A percentile compares a stretch with the other conserved stretches of the same genome.
Evolutionary conservation across 1,139 yeast genomes (phyloP).

Genomic region (Schizosaccharomyces versatilis): DNA sequence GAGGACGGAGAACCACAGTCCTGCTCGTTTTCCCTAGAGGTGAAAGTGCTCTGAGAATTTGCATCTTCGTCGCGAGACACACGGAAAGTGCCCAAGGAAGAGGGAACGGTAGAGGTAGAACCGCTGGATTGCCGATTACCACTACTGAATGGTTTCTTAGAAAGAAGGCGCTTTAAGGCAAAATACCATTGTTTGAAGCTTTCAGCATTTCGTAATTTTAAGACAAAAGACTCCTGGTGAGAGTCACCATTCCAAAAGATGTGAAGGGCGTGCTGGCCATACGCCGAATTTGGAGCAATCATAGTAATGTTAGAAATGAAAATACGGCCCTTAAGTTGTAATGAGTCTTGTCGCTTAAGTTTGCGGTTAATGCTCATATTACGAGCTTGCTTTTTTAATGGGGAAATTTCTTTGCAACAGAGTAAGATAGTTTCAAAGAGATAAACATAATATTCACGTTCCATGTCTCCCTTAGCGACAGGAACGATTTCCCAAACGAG

Average conservation of each 20-base stretch:
- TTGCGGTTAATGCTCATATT: constrained; percentile 8
- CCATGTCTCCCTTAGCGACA: constrained; percentile 52
- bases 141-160: neutral
- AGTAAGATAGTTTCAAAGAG: constrained; percentile 71
- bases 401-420: constrained; percentile 36
- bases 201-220: constrained; percentile 15
- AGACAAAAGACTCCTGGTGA: constrained; percentile 13
- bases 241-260: constrained; percentile 12
- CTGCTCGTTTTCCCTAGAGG: no score
- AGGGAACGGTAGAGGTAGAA: no score
- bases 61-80: no score
- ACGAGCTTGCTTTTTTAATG: constrained; percentile 8
- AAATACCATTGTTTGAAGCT: constrained; percentile 14
- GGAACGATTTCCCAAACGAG: constrained; percentile 56
- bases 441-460: constrained; percentile 74
- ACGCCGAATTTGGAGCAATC: constrained; percentile 13
- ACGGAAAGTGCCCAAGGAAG: no score
- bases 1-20: no score
- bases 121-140: no score
- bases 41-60: no score
- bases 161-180: constrained; percentile 11
- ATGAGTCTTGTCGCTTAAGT: constrained; percentile 12
- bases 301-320: constrained; percentile 22
- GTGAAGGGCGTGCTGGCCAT: constrained; percentile 10
- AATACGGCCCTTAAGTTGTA: constrained; percentile 24